Evolutionary conservation across 176 grass and related monocot genomes (phyloP), one percentile per base, ranked within the genome.

Genomic region (Ensete ventricosum): DNA sequence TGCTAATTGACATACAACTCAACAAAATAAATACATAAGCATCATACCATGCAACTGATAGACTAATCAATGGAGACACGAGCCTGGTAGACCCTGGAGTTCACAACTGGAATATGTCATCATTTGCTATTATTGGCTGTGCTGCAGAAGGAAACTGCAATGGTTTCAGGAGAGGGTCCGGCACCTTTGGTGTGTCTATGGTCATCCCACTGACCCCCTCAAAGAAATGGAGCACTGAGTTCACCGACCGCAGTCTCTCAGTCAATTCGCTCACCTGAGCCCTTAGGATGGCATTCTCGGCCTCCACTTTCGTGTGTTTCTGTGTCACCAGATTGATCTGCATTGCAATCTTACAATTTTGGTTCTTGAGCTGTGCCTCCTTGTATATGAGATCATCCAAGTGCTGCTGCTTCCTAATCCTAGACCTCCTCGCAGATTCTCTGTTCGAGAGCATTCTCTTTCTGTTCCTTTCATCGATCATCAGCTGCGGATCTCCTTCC

Each of bases 401-500:
- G 68, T 77, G 54, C 59, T 79, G 83, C 83, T 92, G 90, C 69
- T 79, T 92, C 85, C 85, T 92, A 64, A 83, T 24, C n/a, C 90
- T 85, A n/a, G 93, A 87, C 64, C 81, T 85, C 74, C 62, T 78
- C 55, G 93, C 93, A 14, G 90, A 97, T 50, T 90, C 83, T 17
- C 93, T 81, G 62, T 96, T 96, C 3, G 93, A 97, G 25, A 69
- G 81, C 93, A 85, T 97, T n/a, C 93, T 82, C 27, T 78, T 93
- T 54, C 82, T 79, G 59, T 84, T 89, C 43, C 85, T 85, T 77
- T 97, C 93, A 71, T 93, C 90, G 14, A 57, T 57, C 72, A 63
- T 24, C 10, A 71, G 16, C 71, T 19, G 71, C 2, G 72, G 53
- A 17, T 80, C 78, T 78, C 76, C 83, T 62, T 97, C 90, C 0